Conservation (phyloP, 2,329 filamentous ascomycete species). For the Sporothrix pallida region DNA sequence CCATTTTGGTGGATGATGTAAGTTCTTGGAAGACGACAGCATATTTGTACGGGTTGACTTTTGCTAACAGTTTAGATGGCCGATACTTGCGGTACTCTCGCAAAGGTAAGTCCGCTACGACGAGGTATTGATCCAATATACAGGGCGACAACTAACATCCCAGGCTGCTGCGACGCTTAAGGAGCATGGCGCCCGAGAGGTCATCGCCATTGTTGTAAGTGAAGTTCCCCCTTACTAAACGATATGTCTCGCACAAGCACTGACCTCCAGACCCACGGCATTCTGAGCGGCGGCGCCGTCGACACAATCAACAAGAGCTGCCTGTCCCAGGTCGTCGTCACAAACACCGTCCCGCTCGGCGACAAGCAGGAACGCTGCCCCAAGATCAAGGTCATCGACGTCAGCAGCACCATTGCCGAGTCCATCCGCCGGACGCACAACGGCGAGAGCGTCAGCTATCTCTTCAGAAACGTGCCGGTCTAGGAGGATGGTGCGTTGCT, state of each 20-base stretch:
- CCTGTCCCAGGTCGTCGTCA: constrained; percentile 81
- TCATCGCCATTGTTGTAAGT: constrained; percentile 81
- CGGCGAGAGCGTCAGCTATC: constrained; percentile 67
- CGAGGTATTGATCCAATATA: too few species aligned
- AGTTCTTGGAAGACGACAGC: constrained; percentile 7
- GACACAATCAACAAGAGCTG: constrained; percentile 81
- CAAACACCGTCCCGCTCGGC: constrained; percentile 82
- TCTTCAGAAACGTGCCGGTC: constrained; percentile 70
- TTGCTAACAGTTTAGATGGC: too few species aligned
- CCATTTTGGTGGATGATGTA: constrained; percentile 74
- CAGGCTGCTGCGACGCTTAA: constrained; percentile 82
- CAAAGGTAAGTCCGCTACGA: constrained; percentile 59
- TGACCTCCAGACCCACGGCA: constrained; percentile 36
- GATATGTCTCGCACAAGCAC: too few species aligned
- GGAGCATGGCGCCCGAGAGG: constrained; percentile 82
- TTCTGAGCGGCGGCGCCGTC: constrained; percentile 72
- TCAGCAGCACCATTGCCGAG: constrained; percentile 80
- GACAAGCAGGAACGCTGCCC: constrained; percentile 77
- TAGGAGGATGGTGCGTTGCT: constrained; percentile 39
- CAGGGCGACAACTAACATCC: background rate
- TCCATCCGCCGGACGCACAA: constrained; percentile 73
- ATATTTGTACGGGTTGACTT: too few species aligned
- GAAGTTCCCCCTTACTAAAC: too few species aligned
- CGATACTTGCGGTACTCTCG: constrained; percentile 49
- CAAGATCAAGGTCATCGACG: constrained; percentile 88